Base-by-base conservation (phyloP, 139 green algal genomes). In the Desmodesmus armatus region DNA sequence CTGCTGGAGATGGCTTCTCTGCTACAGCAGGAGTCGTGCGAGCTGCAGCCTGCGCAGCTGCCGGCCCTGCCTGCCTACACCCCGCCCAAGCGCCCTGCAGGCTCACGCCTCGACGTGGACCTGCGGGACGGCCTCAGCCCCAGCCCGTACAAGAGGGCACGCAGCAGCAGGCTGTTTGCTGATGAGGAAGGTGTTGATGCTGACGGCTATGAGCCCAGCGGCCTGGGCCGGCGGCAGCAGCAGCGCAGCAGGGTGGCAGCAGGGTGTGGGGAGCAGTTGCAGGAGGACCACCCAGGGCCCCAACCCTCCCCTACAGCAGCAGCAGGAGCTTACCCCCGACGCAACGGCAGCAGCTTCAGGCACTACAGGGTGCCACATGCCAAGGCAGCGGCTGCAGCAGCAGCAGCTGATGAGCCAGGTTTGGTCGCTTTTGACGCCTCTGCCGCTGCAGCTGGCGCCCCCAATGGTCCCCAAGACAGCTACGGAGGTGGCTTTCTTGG, bases 1-100 rank as follows among this genome's bases (percentile, higher is more conserved):
- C 70, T 86, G 67, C 67, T 80, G 51, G 37, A 86, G 49, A 86
- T 86, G 47, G 80, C 80, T 4, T 40, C 44, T 37, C 49, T 86
- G 27, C 70, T 86, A 47, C 80, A 53, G n/a, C 69, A 51, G 11
- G 67, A 79, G 49, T 80, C 66, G 13, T 69, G 51, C 58, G 80
- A 86, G 49, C 58, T 86, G 70, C 69, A 86, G 51, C 80, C 80
- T 2, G 49, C 80, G 2, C 62, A 47, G 23, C 80, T 86, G 80
- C 69, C 69, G n/a, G 69, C 69, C 51, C 80, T 86, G 25, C 62
- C 70, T 7, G 80, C 49, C 37, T 53, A 39, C 4, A 86, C 80
- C 35, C 80, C 80, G 3, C 53, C 80, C 19, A 86, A 86, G 53
- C 67, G 80, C 39, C 31, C 21, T n/a, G 41, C 23, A 11, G 35